Conservation (phyloP, 345 rosid genomes). For the Stellera chamaejasme region DNA sequence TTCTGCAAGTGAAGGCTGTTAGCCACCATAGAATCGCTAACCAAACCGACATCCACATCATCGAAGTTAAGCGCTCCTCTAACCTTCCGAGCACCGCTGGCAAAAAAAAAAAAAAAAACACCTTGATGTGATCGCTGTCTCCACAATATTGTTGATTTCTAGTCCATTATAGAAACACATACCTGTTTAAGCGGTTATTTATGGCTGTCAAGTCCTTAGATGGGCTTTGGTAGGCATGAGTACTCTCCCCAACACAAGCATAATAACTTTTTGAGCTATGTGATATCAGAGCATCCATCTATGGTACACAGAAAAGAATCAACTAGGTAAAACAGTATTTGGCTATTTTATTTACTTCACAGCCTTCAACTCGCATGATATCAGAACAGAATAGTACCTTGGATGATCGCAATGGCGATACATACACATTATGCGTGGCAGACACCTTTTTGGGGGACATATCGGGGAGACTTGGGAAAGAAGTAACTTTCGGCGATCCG, state of each 20-base stretch:
- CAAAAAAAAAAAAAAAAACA: slow-evolving; percentile 9
- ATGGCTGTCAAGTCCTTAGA: slow-evolving; percentile 90
- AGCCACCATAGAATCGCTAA: slow-evolving; percentile 92
- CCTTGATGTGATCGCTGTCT: background rate
- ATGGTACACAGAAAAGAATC: slow-evolving; percentile 8
- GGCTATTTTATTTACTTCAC: no score
- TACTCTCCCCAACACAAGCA: slow-evolving; percentile 98
- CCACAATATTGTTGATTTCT: no score
- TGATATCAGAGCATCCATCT: slow-evolving; percentile 94
- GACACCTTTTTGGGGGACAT: slow-evolving; percentile 98
- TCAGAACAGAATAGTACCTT: slow-evolving; percentile 43
- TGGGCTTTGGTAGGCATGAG: slow-evolving; percentile 96
- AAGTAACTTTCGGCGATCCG: slow-evolving; percentile 75
- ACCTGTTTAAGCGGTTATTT: slow-evolving; percentile 84
- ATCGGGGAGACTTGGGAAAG: slow-evolving; percentile 87
- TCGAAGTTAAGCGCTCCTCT: slow-evolving; percentile 75
- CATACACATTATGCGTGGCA: slow-evolving; percentile 79
- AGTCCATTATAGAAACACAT: slow-evolving; percentile 7
- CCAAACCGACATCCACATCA: slow-evolving; percentile 73
- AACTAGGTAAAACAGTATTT: background rate
- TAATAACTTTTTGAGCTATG: slow-evolving; percentile 86
- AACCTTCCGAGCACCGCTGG: slow-evolving; percentile 43
- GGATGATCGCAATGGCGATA: slow-evolving; percentile 89
- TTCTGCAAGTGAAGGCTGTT: slow-evolving; percentile 74
- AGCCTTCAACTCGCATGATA: no score